phyloP scores from a whole-genome alignment of 768 basidiomycete species.

The Mycena metata region DNA sequence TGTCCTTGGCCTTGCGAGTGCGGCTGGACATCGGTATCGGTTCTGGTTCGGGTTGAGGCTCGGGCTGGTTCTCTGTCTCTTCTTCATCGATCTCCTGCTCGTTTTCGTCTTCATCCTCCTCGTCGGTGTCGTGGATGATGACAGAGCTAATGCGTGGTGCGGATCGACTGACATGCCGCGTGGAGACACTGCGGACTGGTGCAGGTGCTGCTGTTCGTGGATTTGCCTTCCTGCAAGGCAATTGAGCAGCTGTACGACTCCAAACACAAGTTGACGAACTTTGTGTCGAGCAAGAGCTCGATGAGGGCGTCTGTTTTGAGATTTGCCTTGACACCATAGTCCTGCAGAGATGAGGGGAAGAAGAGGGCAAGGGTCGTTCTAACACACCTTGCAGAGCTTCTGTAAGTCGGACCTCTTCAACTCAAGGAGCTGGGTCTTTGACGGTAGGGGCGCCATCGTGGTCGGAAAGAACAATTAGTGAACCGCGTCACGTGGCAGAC shows the following conservation, averaged over 20 bases:
- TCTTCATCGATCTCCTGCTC: conserved; percentile 42
- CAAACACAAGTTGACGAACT: conserved; percentile 48
- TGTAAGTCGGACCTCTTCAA: conserved; percentile 66
- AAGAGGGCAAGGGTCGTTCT: too few species aligned
- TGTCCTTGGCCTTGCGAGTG: conserved; percentile 79
- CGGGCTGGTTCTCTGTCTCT: conserved; percentile 41
- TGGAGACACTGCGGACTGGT: conserved; percentile 52
- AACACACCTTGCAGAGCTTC: conserved; percentile 87
- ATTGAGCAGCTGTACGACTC: conserved; percentile 28
- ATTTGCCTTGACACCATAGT: conserved; percentile 86
- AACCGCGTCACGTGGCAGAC: too few species aligned
- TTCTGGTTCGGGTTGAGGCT: conserved; percentile 41
- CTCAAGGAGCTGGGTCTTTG: conserved; percentile 57
- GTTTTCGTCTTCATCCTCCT: conserved; percentile 55
- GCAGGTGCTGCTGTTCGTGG: conserved; percentile 45
- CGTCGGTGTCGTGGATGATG: conserved; percentile 64
- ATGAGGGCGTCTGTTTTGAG: conserved; percentile 86
- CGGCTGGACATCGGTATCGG: conserved; percentile 53
- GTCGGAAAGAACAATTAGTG: neutral
- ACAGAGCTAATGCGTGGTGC: conserved; percentile 59
- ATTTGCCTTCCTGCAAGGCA: conserved; percentile 43
- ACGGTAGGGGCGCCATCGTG: conserved; percentile 58
- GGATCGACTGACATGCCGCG: conserved; percentile 52
- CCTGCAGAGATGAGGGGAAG: too few species aligned
- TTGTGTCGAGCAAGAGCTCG: conserved; percentile 75